Evolutionary conservation across 2,329 filamentous ascomycete species (phyloP).

Genomic region (Periconia sp.): DNA sequence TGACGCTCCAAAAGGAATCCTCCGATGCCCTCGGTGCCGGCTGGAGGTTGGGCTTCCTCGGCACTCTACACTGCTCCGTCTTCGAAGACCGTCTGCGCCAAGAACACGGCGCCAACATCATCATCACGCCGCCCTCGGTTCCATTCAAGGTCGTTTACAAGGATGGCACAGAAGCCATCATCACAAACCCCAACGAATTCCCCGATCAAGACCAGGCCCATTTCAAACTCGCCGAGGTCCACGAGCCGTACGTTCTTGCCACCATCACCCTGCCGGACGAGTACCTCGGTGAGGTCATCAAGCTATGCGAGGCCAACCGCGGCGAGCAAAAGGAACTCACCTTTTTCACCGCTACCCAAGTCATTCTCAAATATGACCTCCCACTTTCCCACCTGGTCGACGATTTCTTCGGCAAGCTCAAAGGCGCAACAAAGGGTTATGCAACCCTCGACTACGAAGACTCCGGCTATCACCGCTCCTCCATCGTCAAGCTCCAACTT

Average conservation of each 20-base stretch:
- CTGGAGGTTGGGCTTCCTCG: slow-evolving; percentile 91
- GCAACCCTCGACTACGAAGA: slow-evolving; percentile 97
- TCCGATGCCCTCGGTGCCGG: slow-evolving; percentile 92
- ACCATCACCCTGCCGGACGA: slow-evolving; percentile 93
- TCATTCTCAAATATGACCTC: slow-evolving; percentile 90
- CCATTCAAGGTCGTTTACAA: slow-evolving; percentile 83
- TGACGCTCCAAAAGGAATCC: slow-evolving; percentile 90
- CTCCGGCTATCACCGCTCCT: slow-evolving; percentile 78
- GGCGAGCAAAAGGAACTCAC: slow-evolving; percentile 85
- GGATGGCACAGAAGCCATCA: slow-evolving; percentile 74
- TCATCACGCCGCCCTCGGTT: slow-evolving; percentile 94
- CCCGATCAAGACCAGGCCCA: slow-evolving; percentile 69
- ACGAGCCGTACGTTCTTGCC: slow-evolving; percentile 75
- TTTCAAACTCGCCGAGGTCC: slow-evolving; percentile 60
- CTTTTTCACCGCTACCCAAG: slow-evolving; percentile 89
- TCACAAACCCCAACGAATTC: slow-evolving; percentile 86
- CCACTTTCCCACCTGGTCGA: slow-evolving; percentile 90
- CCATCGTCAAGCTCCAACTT: slow-evolving; percentile 85
- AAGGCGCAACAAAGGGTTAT: slow-evolving; percentile 91
- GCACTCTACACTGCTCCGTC: slow-evolving; percentile 98
- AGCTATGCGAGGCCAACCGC: slow-evolving; percentile 87
- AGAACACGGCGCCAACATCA: slow-evolving; percentile 91
- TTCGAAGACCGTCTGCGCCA: slow-evolving; percentile 94
- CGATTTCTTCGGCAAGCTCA: slow-evolving; percentile 95
- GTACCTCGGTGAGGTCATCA: slow-evolving; percentile 91